A percentile compares a stretch with the other conserved stretches of the same genome.
These are phyloP conservation scores for Xylaria flabelliformis DNA, from an alignment of 495 filamentous ascomycete genomes.

Conservation along the genomic window DNA sequence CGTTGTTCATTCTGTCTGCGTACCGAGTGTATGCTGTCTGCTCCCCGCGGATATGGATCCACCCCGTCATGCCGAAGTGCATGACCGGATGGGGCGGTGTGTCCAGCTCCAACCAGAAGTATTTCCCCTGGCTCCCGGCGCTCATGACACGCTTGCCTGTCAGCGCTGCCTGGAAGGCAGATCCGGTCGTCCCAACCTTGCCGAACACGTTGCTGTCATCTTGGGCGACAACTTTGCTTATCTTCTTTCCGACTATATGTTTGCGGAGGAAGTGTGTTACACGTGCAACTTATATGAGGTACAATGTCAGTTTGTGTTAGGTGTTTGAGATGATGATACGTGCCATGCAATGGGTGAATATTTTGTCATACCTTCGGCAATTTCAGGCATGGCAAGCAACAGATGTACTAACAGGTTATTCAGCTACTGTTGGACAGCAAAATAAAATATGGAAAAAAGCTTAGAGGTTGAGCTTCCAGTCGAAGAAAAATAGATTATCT, in stretches of 20 bases:
- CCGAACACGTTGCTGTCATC: conserved; percentile 86
- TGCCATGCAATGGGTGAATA: neutral
- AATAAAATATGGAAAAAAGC: neutral
- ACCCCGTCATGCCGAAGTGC: conserved; percentile 90
- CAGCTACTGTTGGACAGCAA: neutral
- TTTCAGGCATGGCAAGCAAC: conserved; percentile 70
- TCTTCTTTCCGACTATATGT: conserved; percentile 81
- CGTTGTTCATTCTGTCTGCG: conserved; percentile 68
- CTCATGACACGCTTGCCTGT: conserved; percentile 76
- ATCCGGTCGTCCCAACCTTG: conserved; percentile 79
- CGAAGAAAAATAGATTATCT: neutral
- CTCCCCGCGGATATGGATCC: conserved; percentile 83
- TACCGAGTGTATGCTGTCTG: conserved; percentile 71
- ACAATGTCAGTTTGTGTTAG: conserved; percentile 26
- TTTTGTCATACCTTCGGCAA: conserved; percentile 66
- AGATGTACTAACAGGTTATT: neutral
- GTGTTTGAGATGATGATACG: neutral
- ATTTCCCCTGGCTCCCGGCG: conserved; percentile 89
- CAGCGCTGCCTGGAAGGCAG: conserved; percentile 73
- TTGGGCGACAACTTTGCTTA: conserved; percentile 70
- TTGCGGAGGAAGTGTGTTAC: conserved; percentile 82
- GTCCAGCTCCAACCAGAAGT: conserved; percentile 75
- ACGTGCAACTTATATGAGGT: conserved; percentile 67
- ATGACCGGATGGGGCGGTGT: conserved; percentile 82
- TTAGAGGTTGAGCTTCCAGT: neutral